Evolutionary conservation across 2,329 filamentous ascomycete species (phyloP), one percentile per base, ranked within the genome.

Genomic region (Claviceps pusilla): DNA sequence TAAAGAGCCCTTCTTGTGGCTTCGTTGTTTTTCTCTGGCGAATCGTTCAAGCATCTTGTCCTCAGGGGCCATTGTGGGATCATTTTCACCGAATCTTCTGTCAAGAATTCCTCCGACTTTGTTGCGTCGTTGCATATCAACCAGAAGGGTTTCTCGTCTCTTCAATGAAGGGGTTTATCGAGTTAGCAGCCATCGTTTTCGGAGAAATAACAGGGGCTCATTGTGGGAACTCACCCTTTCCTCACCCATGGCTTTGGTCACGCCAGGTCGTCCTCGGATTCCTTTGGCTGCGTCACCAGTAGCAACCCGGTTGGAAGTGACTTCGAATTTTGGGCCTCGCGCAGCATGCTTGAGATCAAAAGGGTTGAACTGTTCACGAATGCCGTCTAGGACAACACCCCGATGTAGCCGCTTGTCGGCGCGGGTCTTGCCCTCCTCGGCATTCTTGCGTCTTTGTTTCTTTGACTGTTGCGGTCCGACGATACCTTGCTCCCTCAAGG

Each of bases 361-460:
- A 0, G 93, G 93, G 68, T 98, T 98, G 79, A 97, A 97, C 61
- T 90, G 86, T 64, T 97, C 90, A 65, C 93, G 86, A 66, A 98
- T 96, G 55, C 80, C 82, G 62, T 87, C 83, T 58, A 98, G 76
- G 16, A 89, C 87, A 54, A 82, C 84, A 64, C 85, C 80, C 65
- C 86, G 82, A 66, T 89, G 82, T 31, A 88, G 77, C 57, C 87
- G 83, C 69, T 89, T 87, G 63, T 91, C 84, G 61, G 71, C 73
- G 58, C 78, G 80, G 58, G 76, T 78, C 55, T 79, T 81, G 52
- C 77, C 79, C 69, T 82, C 82, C 68, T 83, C 82, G 53, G 77
- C 80, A 64, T 79, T 77, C 65, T 86, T 82, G 64, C 87, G 87
- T 68, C 87, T 89, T 68, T 95, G 87, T 71, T 96, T 97, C 66